Evolutionary conservation across 2,329 filamentous ascomycete species (phyloP), one percentile per base, ranked within the genome.

Genomic region (Penicillium digitatum): DNA sequence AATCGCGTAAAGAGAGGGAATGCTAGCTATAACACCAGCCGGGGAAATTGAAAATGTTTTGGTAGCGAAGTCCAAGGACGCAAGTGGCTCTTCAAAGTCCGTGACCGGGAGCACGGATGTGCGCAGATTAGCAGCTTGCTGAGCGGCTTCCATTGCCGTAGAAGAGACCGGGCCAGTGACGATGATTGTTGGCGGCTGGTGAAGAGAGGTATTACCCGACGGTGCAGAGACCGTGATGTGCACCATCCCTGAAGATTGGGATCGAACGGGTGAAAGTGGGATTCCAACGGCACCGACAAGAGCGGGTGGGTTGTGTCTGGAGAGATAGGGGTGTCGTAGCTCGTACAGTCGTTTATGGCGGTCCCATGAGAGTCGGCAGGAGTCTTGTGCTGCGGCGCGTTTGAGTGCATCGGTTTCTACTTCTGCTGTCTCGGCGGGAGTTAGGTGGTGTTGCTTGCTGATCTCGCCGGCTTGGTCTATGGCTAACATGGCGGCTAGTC

Each of bases 401-500:
- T 67, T 70, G 16, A 80, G 69, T 3, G 78, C 77, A 34, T 76
- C 71, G 7, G 63, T 69, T 61, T 79, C 74, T 4, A 76, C 68
- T 22, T 77, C 72, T 31, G 72, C 66, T 16, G 75, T 71, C 22
- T 78, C 71, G 5, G 71, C 66, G 14, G 74, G 71, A 3, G 72
- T 63, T 8, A 80, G 67, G 11, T 68, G 61, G 51, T 78, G 72
- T 45, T 74, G 60, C 38, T 71, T 70, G 22, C 73, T 70, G 29
- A 78, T 59, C 14, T 73, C 71, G 12, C 67, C 66, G 12, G 76
- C 74, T 49, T 79, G 73, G 38, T 79, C 77, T 29, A 79, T 74
- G 8, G 78, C 78, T 20, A 79, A 67, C 64, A 80, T 76, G 43
- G 76, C 77, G 14, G 78, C 78, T 18, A 79, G 64, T 46, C 76